Evolutionary conservation across 1,139 yeast species (phyloP), one percentile per base, ranked within the genome.

Genomic region (Kurtzmaniella quercitrusa): DNA sequence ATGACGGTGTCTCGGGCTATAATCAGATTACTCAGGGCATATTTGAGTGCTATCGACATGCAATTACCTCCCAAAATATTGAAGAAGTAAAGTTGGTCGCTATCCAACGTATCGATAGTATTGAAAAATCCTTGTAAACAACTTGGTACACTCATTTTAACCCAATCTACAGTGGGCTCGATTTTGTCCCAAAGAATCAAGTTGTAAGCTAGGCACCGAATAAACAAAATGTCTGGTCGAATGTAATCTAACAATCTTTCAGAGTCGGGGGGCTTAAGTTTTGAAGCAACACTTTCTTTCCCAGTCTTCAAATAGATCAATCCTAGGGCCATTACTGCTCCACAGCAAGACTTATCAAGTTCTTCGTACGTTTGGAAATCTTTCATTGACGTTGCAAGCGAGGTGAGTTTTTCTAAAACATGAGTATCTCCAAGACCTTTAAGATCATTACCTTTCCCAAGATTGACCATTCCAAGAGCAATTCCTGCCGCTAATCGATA

Each of bases 401-500:
- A 68, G 34, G 87, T 60, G 39, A 91, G 66, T 44, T 70, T 73
- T 47, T 85, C 90, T n/a, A 83, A 78, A 3, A 88, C 77, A 54
- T 77, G 84, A 0, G 87, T 77, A 57, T 87, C 95, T 51, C 79
- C 75, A 38, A 82, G 64, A 0, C 86, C 85, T 40, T 76, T 68
- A 42, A 83, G 65, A 47, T 78, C 80, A 46, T 76, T 73, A 0
- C 95, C 96, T 50, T 80, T 79, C 1, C 95, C 96, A 33, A 90
- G 63, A 56, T 91, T 90, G n/a, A 91, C 83, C 49, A 82, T 77
- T 0, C 99, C 99, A 21, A 91, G 63, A 0, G 96, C 80, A 39
- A 93, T 76, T 0, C 98, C 98, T 0, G 96, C 93, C 0, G 96
- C 87, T 31, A 91, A 66, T 48, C 95, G 72, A 55, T 93, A 91